phyloP scores from a whole-genome alignment of 2,329 filamentous ascomycete species.

The Pseudocercospora fuligena region DNA sequence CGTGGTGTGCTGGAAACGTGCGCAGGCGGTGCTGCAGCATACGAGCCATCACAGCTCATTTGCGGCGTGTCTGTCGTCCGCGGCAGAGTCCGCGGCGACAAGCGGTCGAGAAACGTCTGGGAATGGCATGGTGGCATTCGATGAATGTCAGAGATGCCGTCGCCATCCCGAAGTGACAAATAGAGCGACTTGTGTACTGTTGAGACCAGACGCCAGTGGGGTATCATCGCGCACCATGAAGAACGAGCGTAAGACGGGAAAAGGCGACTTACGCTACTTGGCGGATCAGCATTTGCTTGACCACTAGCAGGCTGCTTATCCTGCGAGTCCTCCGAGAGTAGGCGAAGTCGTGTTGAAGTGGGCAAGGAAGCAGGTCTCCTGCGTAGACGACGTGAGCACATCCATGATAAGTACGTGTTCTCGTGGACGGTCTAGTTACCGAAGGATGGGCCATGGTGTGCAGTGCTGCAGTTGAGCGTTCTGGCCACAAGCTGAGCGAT shows the following conservation, averaged over 20 bases:
- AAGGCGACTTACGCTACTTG: conserved; percentile 27
- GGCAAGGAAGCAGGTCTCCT: conserved; percentile 6
- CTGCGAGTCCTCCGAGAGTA: conserved; percentile 21
- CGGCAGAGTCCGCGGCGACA: background rate
- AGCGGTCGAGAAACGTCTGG: conserved; percentile 4
- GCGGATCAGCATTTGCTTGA: conserved; percentile 20
- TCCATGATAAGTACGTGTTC: conserved; percentile 10
- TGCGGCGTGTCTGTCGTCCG: background rate
- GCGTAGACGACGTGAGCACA: conserved; percentile 12
- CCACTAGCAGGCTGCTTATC: conserved; percentile 15
- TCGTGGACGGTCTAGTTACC: conserved; percentile 10
- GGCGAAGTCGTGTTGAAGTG: conserved; percentile 17
- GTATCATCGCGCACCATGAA: conserved; percentile 6
- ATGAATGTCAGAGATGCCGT: background rate
- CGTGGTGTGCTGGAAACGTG: background rate
- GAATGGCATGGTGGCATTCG: conserved; percentile 1
- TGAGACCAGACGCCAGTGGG: conserved; percentile 14
- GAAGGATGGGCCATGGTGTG: conserved; percentile 6
- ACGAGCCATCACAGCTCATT: conserved; percentile 4
- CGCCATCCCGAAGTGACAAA: conserved; percentile 20
- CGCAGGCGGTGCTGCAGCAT: conserved; percentile 10
- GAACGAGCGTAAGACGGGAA: conserved; percentile 13
- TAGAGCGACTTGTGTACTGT: conserved; percentile 5
- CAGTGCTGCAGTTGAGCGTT: background rate
- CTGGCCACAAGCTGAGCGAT: conserved; percentile 7